A percentile compares a stretch with the other conserved stretches of the same genome.
These are phyloP conservation scores for Myrica gale DNA, from an alignment of 306 rosid species.

Conservation along the genomic window DNA sequence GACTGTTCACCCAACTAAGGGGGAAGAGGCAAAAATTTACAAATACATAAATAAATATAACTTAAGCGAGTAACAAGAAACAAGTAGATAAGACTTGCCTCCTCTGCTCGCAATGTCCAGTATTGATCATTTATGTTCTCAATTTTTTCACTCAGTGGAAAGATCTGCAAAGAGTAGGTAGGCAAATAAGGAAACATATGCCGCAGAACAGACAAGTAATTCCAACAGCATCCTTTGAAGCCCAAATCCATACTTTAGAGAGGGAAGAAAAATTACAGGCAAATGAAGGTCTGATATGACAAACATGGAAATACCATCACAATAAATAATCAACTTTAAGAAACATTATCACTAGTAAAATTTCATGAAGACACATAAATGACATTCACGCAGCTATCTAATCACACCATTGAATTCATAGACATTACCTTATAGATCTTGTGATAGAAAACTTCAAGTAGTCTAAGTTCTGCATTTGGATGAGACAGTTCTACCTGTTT, in stretches of 20 bases:
- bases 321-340: background rate
- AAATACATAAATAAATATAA: background rate
- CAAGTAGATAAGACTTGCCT: slow-evolving; percentile 37
- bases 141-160: slow-evolving; percentile 59
- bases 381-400: background rate
- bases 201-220: background rate
- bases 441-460: slow-evolving; percentile 92
- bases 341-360: background rate
- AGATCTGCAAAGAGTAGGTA: slow-evolving; percentile 45
- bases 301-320: background rate
- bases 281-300: background rate
- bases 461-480: slow-evolving; percentile 79
- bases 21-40: background rate
- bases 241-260: background rate
- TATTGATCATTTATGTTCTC: slow-evolving; percentile 82
- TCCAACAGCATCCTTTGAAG: background rate
- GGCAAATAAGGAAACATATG: slow-evolving; percentile 1
- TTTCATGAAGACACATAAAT: background rate
- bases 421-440: slow-evolving; percentile 79
- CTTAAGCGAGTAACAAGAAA: background rate
- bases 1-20: background rate
- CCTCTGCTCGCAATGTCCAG: slow-evolving; percentile 81
- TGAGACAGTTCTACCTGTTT: slow-evolving; percentile 87
- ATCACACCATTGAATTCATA: background rate
- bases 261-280: background rate